phyloP scores from a whole-genome alignment of 2,329 filamentous ascomycete species.

The Aspergillus costaricaensis region DNA sequence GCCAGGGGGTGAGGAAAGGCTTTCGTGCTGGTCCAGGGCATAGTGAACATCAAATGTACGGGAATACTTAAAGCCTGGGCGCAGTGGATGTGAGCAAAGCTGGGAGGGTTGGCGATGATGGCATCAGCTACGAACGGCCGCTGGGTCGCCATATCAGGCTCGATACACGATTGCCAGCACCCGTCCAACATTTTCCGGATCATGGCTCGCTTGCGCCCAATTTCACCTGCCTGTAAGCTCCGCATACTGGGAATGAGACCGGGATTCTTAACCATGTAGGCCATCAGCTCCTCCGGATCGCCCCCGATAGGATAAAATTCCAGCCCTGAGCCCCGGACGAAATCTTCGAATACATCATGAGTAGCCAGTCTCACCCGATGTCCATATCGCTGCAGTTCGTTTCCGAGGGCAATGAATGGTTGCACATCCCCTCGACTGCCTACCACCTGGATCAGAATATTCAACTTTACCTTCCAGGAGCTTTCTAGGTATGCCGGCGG shows the following conservation, averaged over 20 bases:
- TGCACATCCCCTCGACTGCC: conserved; percentile 2
- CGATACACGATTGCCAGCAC: conserved; percentile 73
- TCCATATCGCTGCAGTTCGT: neutral
- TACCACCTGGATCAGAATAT: conserved; percentile 3
- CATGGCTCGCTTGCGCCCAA: conserved; percentile 3
- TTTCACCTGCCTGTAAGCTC: neutral
- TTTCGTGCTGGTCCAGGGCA: conserved; percentile 1
- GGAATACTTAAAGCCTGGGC: conserved; percentile 39
- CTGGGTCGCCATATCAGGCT: conserved; percentile 58
- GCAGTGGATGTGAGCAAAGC: conserved; percentile 41
- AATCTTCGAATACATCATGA: neutral
- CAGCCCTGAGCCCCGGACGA: neutral
- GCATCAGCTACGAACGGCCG: conserved; percentile 39
- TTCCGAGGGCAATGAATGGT: conserved; percentile 1
- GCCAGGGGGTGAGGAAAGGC: conserved; percentile 5
- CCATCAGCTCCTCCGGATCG: conserved; percentile 1
- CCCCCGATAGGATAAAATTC: conserved; percentile 3
- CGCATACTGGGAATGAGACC: neutral
- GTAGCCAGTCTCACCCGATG: conserved; percentile 4
- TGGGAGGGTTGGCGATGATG: conserved; percentile 43
- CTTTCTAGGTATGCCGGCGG: too few species aligned
- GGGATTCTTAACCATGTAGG: conserved; percentile 6
- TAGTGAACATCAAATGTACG: conserved; percentile 28
- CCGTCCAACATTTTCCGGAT: conserved; percentile 74
- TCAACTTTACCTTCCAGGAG: neutral